Base-by-base conservation (phyloP, 331 rosid genomes). In the Cydonia oblonga region DNA sequence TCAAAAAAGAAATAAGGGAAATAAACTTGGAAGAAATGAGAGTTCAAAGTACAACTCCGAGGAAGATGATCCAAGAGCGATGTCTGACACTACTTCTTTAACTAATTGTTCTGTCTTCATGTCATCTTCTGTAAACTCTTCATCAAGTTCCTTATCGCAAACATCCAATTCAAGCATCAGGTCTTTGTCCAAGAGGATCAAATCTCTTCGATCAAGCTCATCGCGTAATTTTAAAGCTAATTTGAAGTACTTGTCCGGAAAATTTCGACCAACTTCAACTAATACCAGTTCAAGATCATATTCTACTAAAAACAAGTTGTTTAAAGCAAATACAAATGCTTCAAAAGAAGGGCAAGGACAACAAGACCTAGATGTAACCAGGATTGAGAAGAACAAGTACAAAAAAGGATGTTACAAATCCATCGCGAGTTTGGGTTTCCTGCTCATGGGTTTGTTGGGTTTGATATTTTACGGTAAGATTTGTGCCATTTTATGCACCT, bases 381-480 rank as follows among this genome's bases (percentile, higher is more conserved):
- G 19, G 33, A 33, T 2, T 8, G 54, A 33, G 40, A 75, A 9
- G 69, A 20, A 42, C 23, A 32, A 15, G 35, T 64, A 15, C 28
- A 32, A 58, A 49, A 14, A 58, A 53, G 19, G 2, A 11, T 13
- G 38, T 16, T 7, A 67, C 16, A 65, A 58, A 32, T 19, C 68
- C 6, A 32, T 69, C 44, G 35, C 23, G 35, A 77, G 65, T 14
- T 4, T 80, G 64, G 59, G 66, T 69, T 52, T 82, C 65, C n/a
- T 82, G 29, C 26, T 88, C 49, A 25, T 75, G 30, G 59, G 86
- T 52, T 81, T 90, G 24, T 5, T 73, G 69, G 76, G 68, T 18
- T 77, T 86, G 87, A 26, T 81, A 2, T 22, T 85, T 20, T 88
- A 80, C 62, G 92, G 90, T 4, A 90, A 74, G 71, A 10, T 74